These are phyloP conservation scores for Aspergillus taichungensis DNA, from an alignment of 495 filamentous ascomycete genomes.

Conservation along the genomic window DNA sequence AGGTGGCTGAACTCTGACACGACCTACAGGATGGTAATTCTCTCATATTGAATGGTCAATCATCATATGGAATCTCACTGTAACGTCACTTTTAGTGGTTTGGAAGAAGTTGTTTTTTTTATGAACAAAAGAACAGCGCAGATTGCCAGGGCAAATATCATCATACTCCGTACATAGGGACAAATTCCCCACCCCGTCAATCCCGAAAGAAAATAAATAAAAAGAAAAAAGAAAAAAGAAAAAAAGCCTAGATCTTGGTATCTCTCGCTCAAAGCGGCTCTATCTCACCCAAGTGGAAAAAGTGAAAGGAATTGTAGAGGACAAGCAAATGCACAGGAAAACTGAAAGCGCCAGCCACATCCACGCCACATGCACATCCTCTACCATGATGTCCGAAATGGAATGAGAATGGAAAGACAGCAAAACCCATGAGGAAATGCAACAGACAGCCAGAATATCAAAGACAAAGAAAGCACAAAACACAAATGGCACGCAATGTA, in stretches of 20 bases:
- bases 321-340: slow-evolving; percentile 29
- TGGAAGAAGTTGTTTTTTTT: too few species aligned
- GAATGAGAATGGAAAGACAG: slow-evolving; percentile 20
- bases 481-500: slow-evolving; percentile 6
- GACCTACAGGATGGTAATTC: too few species aligned
- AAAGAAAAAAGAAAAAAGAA: slow-evolving; percentile 12
- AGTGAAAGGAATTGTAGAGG: slow-evolving; percentile 18
- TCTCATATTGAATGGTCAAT: too few species aligned
- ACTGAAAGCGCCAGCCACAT: slow-evolving; percentile 31
- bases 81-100: too few species aligned
- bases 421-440: slow-evolving; percentile 18
- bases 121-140: neutral
- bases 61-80: too few species aligned
- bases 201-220: neutral
- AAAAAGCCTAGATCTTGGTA: slow-evolving; percentile 33
- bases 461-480: slow-evolving; percentile 20
- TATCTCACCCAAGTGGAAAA: slow-evolving; percentile 35
- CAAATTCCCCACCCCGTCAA: too few species aligned
- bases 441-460: slow-evolving; percentile 21
- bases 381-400: slow-evolving; percentile 18
- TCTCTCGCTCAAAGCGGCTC: slow-evolving; percentile 39
- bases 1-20: slow-evolving; percentile 8
- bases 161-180: too few species aligned
- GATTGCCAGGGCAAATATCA: too few species aligned
- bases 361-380: slow-evolving; percentile 28